Evolutionary conservation across 1,139 yeast species (phyloP), one percentile per base, ranked within the genome.

Genomic region (Suhomyces yuchorum): DNA sequence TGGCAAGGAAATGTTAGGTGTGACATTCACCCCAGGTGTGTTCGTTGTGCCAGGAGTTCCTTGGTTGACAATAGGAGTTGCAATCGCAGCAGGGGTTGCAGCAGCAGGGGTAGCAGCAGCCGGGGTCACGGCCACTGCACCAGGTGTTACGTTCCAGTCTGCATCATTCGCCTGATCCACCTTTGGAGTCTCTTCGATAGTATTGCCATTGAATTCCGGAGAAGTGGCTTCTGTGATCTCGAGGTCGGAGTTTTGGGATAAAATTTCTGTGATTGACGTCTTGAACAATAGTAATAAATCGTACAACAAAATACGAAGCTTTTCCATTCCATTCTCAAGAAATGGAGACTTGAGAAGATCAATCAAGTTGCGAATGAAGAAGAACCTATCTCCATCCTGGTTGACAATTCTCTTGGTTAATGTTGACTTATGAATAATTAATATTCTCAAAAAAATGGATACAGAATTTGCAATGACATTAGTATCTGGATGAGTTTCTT

Each of bases 281-380:
- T 83, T 84, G 57, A 85, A 67, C 3, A 87, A 77, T 2, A 83
- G 66, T 36, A 85, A 64, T 40, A 85, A 71, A 60, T 87, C 93
- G 56, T 84, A 84, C 1, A 85, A 66, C 52, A 85, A 66, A 46
- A 85, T 80, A 56, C 78, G 80, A 51, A 85, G 61, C 53, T 80
- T 80, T 42, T 80, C 79, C 56, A 75, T 75, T 33, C 65, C 67
- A 3, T 69, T 45, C 1, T 58, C 46, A 47, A 82, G 65, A 26
- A 74, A 67, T 4, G 65, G 60, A 7, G 81, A 73, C 36, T 73
- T 70, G 48, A 82, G 68, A 8, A 85, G 59, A 5, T 66, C 66
- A 22, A 77, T 71, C 56, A 84, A 65, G 46, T 78, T 80, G 45
- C 63, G 61, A 39, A 79, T 62, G 49, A 81, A 74, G 3, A 60